Base-by-base conservation (phyloP, 2,329 filamentous ascomycete species). In the Trichoderma atroviride region DNA sequence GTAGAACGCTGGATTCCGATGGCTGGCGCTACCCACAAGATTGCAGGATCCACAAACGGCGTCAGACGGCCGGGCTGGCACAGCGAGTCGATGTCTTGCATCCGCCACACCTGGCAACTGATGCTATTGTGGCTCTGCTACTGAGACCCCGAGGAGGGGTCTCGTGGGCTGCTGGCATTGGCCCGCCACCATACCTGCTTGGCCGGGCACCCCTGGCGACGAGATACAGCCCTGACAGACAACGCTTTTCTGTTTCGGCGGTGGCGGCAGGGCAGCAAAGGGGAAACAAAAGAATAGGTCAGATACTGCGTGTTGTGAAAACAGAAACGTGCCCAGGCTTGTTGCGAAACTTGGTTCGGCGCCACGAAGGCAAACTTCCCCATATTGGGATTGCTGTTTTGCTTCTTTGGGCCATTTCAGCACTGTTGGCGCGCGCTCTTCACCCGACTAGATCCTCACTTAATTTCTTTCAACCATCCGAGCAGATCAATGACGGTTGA, bases 31-130 rank as follows among this genome's bases (percentile, higher is more conserved):
- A 75, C 76, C 75, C 78, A 78, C 68, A 74, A 78, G 74, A 77
- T 76, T 76, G 76, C 75, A 76, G 75, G 75, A 74, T 74, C 77
- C 76, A 78, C 77, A 75, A 75, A 74, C 75, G 73, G 75, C 78
- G 79, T 80, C 77, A 78, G 77, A 79, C 75, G 78, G 74, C 75
- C 72, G 74, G 73, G 71, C 73, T 74, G 74, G 69, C 74, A 75
- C 75, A 79, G 78, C 80, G 79, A 83, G 80, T 83, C 78, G 79
- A 83, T 83, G 79, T 78, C 75, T 76, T 79, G 78, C 78, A 78
- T 78, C 68, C 59, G 73, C 71, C 69, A 63, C 66, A 47, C 62
- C 57, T 69, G 64, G 67, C 50, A 59, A 55, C 37, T 67, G 27
- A 22, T 56, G 53, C 69, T 57, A 53, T 70, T 55, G 62, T 69